Conservation (phyloP, 2,329 filamentous ascomycete species). For the Nemania sp. region DNA sequence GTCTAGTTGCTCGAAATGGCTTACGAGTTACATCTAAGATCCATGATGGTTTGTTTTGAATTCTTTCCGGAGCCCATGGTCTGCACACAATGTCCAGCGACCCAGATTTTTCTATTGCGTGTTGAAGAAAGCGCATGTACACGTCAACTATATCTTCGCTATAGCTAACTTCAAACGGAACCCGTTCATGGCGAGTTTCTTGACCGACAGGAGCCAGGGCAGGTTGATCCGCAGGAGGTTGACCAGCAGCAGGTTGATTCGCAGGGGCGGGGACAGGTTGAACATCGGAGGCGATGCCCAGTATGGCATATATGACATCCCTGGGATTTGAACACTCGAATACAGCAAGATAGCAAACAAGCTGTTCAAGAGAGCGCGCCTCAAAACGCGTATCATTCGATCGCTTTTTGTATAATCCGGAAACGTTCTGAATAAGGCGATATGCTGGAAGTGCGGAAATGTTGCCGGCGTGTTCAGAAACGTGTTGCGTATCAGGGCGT, state of each 20-base stretch:
- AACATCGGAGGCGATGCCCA: slow-evolving; percentile 26
- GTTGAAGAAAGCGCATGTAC: slow-evolving; percentile 18
- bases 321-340: slow-evolving; percentile 27
- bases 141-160: background rate
- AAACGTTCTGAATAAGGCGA: slow-evolving; percentile 9
- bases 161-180: background rate
- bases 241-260: too few relatives aligned
- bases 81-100: slow-evolving; percentile 36
- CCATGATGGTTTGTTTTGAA: background rate
- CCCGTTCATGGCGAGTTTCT: too few relatives aligned
- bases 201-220: too few relatives aligned
- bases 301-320: slow-evolving; percentile 30
- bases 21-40: slow-evolving; percentile 4
- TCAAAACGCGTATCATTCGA: background rate
- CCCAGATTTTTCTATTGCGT: slow-evolving; percentile 6
- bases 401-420: background rate
- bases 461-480: slow-evolving; percentile 17
- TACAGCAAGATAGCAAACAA: slow-evolving; percentile 26
- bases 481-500: background rate
- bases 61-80: slow-evolving; percentile 25
- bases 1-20: background rate
- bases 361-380: slow-evolving; percentile 13
- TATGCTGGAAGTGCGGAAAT: slow-evolving; percentile 28
- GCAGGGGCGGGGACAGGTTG: background rate
- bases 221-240: too few relatives aligned